Conservation (phyloP, 495 filamentous ascomycete genomes). For the Acidiella bohemica region DNA sequence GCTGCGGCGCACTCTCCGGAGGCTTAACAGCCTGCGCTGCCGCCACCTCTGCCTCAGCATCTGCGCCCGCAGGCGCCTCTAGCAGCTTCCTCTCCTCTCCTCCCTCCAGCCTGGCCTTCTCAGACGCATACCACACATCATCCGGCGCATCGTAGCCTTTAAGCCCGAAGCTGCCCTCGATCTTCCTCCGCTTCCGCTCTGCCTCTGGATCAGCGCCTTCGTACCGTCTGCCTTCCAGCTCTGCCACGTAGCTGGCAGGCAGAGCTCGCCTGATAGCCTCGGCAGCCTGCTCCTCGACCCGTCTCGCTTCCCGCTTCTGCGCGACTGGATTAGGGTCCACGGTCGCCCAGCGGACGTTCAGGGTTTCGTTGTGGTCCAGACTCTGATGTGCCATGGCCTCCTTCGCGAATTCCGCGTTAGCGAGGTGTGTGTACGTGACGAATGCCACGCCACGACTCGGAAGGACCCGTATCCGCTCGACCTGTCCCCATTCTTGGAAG, state of each 20-base stretch:
- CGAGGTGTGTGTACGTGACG: slow-evolving; percentile 75
- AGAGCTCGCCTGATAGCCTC: slow-evolving; percentile 83
- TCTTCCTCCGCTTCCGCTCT: slow-evolving; percentile 71
- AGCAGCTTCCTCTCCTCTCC: slow-evolving; percentile 25
- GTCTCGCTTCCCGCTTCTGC: slow-evolving; percentile 77
- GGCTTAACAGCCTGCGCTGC: not conserved
- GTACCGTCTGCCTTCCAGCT: slow-evolving; percentile 65
- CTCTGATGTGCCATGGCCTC: slow-evolving; percentile 74
- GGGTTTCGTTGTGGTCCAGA: slow-evolving; percentile 74
- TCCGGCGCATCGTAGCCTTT: slow-evolving; percentile 90
- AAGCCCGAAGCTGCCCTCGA: slow-evolving; percentile 80
- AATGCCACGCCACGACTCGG: slow-evolving; percentile 82
- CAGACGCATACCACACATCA: slow-evolving; percentile 74
- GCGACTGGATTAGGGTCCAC: slow-evolving; percentile 92
- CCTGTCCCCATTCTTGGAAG: slow-evolving; percentile 85
- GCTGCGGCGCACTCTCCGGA: slow-evolving; percentile 16
- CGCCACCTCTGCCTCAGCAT: slow-evolving; percentile 12
- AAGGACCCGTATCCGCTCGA: slow-evolving; percentile 71
- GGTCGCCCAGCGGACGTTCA: slow-evolving; percentile 96
- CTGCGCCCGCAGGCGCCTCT: slow-evolving; percentile 29
- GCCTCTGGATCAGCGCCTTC: slow-evolving; percentile 53
- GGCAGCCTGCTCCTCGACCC: slow-evolving; percentile 94
- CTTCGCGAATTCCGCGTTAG: slow-evolving; percentile 34
- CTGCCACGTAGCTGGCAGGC: slow-evolving; percentile 82
- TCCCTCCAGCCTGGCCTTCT: slow-evolving; percentile 30